These are phyloP conservation scores for Orbilia oligospora DNA, from an alignment of 2,329 filamentous ascomycete genomes.

Conservation along the genomic window DNA sequence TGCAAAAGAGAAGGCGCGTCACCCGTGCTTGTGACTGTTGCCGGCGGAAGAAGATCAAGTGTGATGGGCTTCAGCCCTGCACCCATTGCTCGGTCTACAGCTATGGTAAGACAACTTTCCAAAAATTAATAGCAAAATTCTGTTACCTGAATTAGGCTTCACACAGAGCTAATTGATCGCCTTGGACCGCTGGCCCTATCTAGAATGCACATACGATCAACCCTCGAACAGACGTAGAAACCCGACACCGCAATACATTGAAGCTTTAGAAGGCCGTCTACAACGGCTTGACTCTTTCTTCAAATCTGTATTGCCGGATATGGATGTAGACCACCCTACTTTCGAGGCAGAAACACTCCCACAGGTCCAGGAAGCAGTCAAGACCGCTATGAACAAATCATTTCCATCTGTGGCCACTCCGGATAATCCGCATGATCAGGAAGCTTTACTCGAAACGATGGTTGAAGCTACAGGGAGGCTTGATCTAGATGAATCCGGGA, in stretches of 20 bases:
- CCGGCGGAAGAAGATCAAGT: constrained; percentile 88
- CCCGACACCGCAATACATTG: constrained; percentile 91
- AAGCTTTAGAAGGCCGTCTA: constrained; percentile 85
- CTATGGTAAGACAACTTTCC: constrained; percentile 78
- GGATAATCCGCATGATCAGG: constrained; percentile 71
- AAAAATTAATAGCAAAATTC: background rate
- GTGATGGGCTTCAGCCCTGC: constrained; percentile 87
- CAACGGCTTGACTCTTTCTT: constrained; percentile 86
- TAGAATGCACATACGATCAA: constrained; percentile 96
- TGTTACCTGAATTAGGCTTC: background rate
- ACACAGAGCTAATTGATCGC: background rate
- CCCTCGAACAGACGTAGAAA: constrained; percentile 92
- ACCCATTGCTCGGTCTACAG: constrained; percentile 98
- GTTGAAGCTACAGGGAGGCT: constrained; percentile 91
- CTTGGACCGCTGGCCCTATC: constrained; percentile 5
- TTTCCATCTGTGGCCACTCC: constrained; percentile 51
- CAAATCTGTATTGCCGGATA: constrained; percentile 83
- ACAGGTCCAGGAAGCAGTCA: constrained; percentile 50
- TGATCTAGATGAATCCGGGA: constrained; percentile 89
- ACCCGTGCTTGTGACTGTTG: constrained; percentile 87
- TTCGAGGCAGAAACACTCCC: constrained; percentile 76
- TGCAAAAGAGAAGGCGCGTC: constrained; percentile 71
- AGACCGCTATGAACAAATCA: constrained; percentile 53
- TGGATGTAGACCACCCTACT: constrained; percentile 86
- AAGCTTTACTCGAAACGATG: constrained; percentile 90